A percentile compares a stretch with the other conserved stretches of the same genome.
These are phyloP conservation scores for Hondaea fermentalgiana DNA, from an alignment of 108 stramenopile genomes.

Conservation along the genomic window DNA sequence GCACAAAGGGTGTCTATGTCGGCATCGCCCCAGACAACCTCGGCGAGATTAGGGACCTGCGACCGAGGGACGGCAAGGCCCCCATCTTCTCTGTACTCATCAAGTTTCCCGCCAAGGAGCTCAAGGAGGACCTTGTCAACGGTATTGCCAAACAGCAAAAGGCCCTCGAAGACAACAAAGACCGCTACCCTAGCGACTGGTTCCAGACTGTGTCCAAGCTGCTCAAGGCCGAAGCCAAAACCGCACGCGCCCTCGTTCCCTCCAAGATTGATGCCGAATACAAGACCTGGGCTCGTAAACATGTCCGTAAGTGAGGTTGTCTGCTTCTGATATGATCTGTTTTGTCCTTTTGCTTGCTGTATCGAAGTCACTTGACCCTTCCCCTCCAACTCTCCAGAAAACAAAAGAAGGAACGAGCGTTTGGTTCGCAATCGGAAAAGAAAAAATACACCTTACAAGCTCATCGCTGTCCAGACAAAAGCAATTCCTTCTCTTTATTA, in stretches of 20 bases:
- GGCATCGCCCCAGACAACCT: neutral
- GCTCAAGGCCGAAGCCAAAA: neutral
- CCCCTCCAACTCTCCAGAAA: no score
- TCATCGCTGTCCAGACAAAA: no score
- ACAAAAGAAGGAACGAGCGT: no score
- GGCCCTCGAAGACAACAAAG: neutral
- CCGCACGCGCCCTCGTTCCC: neutral
- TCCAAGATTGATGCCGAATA: neutral
- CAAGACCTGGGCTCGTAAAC: neutral
- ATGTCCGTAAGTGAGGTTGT: neutral
- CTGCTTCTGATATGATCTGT: neutral
- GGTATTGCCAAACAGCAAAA: neutral
- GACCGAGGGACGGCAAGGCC: neutral
- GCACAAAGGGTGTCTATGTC: neutral
- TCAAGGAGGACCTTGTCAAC: neutral
- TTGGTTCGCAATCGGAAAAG: no score
- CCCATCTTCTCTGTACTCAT: constrained; percentile 1
- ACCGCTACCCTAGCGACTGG: neutral
- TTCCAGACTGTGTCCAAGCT: neutral
- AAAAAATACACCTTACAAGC: no score
- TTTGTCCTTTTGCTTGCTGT: neutral
- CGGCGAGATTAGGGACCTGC: neutral
- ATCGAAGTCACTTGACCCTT: no score
- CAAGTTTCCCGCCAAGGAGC: neutral
- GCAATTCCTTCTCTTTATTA: no score